Base-by-base conservation (phyloP, 73 alveolate species). In the Blepharisma japonicum region DNA sequence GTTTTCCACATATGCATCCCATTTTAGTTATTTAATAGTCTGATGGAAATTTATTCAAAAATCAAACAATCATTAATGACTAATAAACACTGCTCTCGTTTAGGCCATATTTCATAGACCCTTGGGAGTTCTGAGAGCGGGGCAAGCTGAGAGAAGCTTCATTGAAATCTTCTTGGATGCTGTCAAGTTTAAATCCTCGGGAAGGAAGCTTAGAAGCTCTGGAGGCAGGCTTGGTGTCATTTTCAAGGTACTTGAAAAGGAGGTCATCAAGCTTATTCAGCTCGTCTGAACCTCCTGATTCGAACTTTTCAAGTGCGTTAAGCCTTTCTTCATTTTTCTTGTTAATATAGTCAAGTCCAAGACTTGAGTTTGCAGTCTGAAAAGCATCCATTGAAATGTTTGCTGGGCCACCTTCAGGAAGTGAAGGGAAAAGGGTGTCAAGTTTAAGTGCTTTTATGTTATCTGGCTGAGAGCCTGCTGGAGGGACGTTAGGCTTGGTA, bases 241-340 rank as follows among this genome's bases (percentile, higher is more conserved):
- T 32, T 32, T 32, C 42, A 32, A 32, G 74, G 23, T 18, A 61
- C 47, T 70, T 70, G 27, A 70, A 39, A 11, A 70, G 61, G n/a
- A 70, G 23, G 27, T 39, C 56, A 5, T 70, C 80, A 9, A 70
- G 39, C 27, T 70, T 70, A 9, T 39, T 47, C 11, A 70, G 61
- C 27, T 70, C 80, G 27, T 70, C 80, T 7, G 18, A 7, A 70
- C 79, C 71, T 38, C 20, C 32, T 11, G 46, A 9, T 45, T 70
- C 80, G 9, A 70, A 2, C 11, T 45, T 39, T 0, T 45, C 80
- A 39, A 70, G 66, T 0, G 42, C 21, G 14, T 5, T 70, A 9
- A 70, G 61, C 5, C 80, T 70, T 47, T 70, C 56, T 14, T 70
- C 80, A 47, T 70, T 70, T 70, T 70, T 70, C 32, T 70, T 45